Conservation (phyloP, 2,329 filamentous ascomycete genomes). For the Hymenoscyphus scutula region DNA sequence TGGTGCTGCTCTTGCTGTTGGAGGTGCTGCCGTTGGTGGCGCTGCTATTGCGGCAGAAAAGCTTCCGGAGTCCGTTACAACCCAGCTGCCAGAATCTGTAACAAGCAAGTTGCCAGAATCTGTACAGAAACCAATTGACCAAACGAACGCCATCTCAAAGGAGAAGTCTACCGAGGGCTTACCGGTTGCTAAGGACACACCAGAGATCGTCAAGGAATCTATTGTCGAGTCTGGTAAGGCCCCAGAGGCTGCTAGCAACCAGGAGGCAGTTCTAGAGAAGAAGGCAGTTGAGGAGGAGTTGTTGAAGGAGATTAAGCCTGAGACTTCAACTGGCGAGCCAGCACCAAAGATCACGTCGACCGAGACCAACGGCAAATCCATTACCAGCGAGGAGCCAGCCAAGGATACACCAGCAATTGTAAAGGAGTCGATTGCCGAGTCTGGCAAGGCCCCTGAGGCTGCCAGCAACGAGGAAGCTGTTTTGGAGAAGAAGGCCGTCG, state of each 20-base stretch:
- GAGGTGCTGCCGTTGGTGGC: conserved; percentile 43
- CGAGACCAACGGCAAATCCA: conserved; percentile 42
- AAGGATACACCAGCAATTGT: conserved; percentile 55
- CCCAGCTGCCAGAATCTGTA: conserved; percentile 44
- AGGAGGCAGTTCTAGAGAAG: conserved; percentile 73
- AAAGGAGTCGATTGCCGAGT: conserved; percentile 55
- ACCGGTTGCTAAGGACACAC: not conserved
- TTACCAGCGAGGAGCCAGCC: conserved; percentile 44
- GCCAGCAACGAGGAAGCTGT: conserved; percentile 67
- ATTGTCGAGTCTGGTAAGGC: conserved; percentile 55
- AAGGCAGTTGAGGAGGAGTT: conserved; percentile 71
- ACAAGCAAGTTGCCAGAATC: conserved; percentile 63
- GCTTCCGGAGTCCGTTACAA: conserved; percentile 3
- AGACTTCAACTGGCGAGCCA: too few species aligned
- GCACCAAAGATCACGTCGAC: too few species aligned
- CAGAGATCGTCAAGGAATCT: conserved; percentile 54
- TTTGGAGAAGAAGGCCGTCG: conserved; percentile 70
- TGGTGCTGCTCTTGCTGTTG: conserved; percentile 43
- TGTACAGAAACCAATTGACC: conserved; percentile 73
- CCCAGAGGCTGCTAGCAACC: conserved; percentile 70
- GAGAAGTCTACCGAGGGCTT: conserved; percentile 37
- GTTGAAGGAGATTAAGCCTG: too few species aligned
- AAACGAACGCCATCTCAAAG: conserved; percentile 68
- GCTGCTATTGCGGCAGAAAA: conserved; percentile 35
- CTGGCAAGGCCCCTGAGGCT: conserved; percentile 67